Evolutionary conservation across 805 yeast species (phyloP).

Genomic region (Kurtzmaniella cleridarum): DNA sequence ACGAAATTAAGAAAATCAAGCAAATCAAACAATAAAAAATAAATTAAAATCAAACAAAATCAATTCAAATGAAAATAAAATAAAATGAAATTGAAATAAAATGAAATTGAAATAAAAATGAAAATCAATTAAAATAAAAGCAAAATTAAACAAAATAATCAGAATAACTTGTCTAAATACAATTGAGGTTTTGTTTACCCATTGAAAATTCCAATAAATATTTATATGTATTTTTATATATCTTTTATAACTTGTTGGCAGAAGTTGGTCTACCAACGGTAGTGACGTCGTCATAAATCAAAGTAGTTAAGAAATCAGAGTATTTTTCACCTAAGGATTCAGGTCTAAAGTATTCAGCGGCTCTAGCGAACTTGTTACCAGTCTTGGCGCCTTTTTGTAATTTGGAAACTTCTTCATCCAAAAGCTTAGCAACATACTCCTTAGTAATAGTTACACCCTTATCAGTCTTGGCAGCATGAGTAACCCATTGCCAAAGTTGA

Average conservation of each 20-base stretch:
- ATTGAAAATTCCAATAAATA: too few relatives aligned
- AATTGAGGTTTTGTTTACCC: too few relatives aligned
- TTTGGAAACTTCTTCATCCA: slow-evolving; percentile 57
- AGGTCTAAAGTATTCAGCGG: slow-evolving; percentile 66
- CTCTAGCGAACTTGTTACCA: slow-evolving; percentile 63
- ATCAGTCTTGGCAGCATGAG: slow-evolving; percentile 60
- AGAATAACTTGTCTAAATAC: too few relatives aligned
- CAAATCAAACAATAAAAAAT: too few relatives aligned
- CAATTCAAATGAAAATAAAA: too few relatives aligned
- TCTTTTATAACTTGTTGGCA: slow-evolving; percentile 36
- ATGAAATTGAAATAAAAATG: too few relatives aligned
- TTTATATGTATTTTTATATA: too few relatives aligned
- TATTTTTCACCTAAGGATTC: slow-evolving; percentile 69
- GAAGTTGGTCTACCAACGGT: slow-evolving; percentile 42
- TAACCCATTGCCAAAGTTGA: slow-evolving; percentile 80
- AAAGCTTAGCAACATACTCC: slow-evolving; percentile 49
- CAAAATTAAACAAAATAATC: too few relatives aligned
- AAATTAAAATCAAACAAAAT: too few relatives aligned
- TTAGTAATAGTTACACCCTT: slow-evolving; percentile 55
- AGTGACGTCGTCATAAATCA: slow-evolving; percentile 69
- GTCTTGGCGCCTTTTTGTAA: slow-evolving; percentile 43
- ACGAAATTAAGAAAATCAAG: too few relatives aligned
- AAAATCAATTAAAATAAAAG: too few relatives aligned
- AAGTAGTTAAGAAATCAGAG: slow-evolving; percentile 72
- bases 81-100: too few relatives aligned